Evolutionary conservation across 352 stramenopile species (phyloP), one percentile per base, ranked within the genome.

Genomic region (Pythium aphanidermatum): DNA sequence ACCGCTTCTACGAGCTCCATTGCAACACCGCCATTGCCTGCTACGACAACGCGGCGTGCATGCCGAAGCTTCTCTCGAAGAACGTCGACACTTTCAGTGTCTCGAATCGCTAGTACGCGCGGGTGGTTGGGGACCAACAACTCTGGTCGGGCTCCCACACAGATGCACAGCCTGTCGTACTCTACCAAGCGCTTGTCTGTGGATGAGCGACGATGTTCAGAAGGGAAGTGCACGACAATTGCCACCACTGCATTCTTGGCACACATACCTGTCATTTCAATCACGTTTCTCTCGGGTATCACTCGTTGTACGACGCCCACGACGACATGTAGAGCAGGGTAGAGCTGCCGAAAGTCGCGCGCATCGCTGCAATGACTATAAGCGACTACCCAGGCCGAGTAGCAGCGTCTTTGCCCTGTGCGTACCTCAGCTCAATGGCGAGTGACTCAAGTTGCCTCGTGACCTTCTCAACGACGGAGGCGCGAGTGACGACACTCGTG

Each of bases 1-100:
- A 51, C 43, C 43, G 30, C 30, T 20, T 51, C 43, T 5, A 51
- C 43, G 4, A 51, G 21, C 31, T 51, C 30, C 43, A 51, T 39
- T 11, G 43, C 30, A 16, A 41, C 21, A 13, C 43, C 43, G 13
- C 43, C 30, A 23, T 51, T 51, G 16, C 43, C 43, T 5, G 41
- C 32, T 0, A 51, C 31, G 14, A 41, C 32, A 9, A 51, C 43
- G 12, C 43, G 43, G 8, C 43, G 31, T 9, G 20, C 17, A 14
- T 27, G 12, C 10, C 14, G 10, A 25, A 31, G 12, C 32, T 31
- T 51, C 10, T n/a, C 13, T 20, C 41, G 13, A 20, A 41, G 30
- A 27, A n/a, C 19, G 8, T 41, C 30, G 30, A 51, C 43, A 21
- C 43, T 51, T 32, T 51, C 30, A 3, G 30, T 41, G 31, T 51